Evolutionary conservation across 306 rosid species (phyloP).

Genomic region (Quercus dentata): DNA sequence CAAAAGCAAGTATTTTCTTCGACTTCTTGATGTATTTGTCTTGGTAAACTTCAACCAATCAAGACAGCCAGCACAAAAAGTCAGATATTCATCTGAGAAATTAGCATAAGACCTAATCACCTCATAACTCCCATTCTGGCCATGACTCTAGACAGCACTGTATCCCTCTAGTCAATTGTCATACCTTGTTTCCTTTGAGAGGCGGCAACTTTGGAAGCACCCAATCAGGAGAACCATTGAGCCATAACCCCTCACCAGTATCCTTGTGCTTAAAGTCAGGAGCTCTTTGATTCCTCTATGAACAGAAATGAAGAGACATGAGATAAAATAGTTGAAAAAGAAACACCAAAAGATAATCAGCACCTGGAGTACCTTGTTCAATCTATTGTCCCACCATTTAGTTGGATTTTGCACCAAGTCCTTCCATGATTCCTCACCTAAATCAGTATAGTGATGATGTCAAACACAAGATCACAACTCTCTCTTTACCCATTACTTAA

Average conservation of each 20-base stretch:
- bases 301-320: background rate
- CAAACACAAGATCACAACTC: background rate
- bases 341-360: background rate
- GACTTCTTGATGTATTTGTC: background rate
- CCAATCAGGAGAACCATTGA: constrained; percentile 48
- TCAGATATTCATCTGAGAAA: background rate
- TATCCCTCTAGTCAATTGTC: background rate
- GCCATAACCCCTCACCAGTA: constrained; percentile 60
- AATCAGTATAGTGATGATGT: constrained; percentile 15
- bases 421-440: constrained; percentile 56
- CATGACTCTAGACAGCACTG: constrained; percentile 7
- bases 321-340: background rate
- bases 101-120: background rate
- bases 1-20: background rate
- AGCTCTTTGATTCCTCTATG: constrained; percentile 32
- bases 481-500: background rate
- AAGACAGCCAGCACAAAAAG: background rate
- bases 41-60: background rate
- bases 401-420: constrained; percentile 53
- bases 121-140: background rate
- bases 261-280: constrained; percentile 82
- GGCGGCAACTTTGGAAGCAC: constrained; percentile 48
- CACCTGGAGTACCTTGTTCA: constrained; percentile 41
- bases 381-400: constrained; percentile 78
- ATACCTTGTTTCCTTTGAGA: constrained; percentile 19